Percentiles rank a stretch among this genome's conserved stretches.
Evolutionary conservation across 345 rosid genomes (phyloP).

Genomic region (Heritiera littoralis): DNA sequence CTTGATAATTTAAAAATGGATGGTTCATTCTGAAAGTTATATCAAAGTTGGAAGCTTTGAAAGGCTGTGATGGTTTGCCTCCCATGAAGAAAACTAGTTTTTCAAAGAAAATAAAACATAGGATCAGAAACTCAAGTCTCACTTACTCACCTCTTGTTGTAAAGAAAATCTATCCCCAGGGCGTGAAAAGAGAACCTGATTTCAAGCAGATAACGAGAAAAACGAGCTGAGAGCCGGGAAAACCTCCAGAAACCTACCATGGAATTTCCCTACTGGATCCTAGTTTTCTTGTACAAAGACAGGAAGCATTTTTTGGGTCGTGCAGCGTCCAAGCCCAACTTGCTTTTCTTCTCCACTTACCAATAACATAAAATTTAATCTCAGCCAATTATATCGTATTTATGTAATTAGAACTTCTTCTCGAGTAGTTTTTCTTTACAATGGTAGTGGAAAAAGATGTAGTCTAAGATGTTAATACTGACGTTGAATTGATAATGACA

Average conservation of each 20-base stretch:
- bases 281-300: not conserved
- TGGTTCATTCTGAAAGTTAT: not conserved
- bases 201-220: not conserved
- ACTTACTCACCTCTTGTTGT: not conserved
- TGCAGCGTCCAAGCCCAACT: not conserved
- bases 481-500: too few relatives aligned
- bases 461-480: too few relatives aligned
- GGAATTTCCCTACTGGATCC: too few relatives aligned
- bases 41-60: not conserved
- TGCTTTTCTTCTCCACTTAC: too few relatives aligned
- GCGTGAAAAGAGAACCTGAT: not conserved
- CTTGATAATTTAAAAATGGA: not conserved
- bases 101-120: constrained; percentile 10
- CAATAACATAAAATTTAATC: too few relatives aligned
- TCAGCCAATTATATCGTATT: too few relatives aligned
- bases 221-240: not conserved
- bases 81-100: constrained; percentile 7
- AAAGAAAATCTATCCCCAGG: not conserved
- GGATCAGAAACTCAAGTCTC: not conserved
- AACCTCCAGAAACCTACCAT: not conserved
- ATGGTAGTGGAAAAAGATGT: too few relatives aligned
- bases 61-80: not conserved
- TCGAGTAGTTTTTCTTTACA: too few relatives aligned
- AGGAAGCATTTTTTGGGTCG: too few relatives aligned
- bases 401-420: too few relatives aligned